Evolutionary conservation across 345 rosid species (phyloP), one percentile per base, ranked within the genome.

Genomic region (Mercurialis annua): DNA sequence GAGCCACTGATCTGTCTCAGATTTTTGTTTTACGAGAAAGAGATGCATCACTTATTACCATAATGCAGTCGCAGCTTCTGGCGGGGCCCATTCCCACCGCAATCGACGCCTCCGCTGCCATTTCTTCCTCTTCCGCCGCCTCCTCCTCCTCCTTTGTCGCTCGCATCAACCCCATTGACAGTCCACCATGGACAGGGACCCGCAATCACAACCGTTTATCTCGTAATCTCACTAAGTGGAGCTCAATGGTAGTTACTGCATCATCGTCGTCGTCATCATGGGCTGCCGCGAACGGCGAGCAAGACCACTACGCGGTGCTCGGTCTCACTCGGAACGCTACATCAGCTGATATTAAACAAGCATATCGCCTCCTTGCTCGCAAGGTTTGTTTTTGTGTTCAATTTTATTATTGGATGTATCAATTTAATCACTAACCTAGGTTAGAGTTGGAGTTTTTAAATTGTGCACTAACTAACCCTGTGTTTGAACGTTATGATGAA

Each of bases 361-460:
- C 97, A 72, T 92, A 85, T 81, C 98, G 93, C 47, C 78, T 87
- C 44, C 93, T 92, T 36, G 97, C 98, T 51, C 92, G 87, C 55
- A 88, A 87, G 97, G 97, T 90, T n/a, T 53, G 18, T 33, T 42
- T 62, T 10, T 2, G 10, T 7, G 11, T 40, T 10, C 44, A 40
- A 36, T 4, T 4, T 7, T 40, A 3, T 9, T 7, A 40, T 40
- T 40, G 8, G 10, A 40, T 40, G n/a, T n/a, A n/a, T 40, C 44
- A 2, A 2, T 40, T 40, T 40, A 40, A 14, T 40, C 5, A 40
- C n/a, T n/a, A n/a, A n/a, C n/a, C n/a, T n/a, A n/a, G n/a, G n/a
- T n/a, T n/a, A n/a, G n/a, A n/a, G n/a, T n/a, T n/a, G n/a, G n/a
- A n/a, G n/a, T n/a, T n/a, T n/a, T n/a, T n/a, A n/a, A n/a, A n/a